These are phyloP conservation scores for Arachis monticola DNA, from an alignment of 331 rosid species.

Conservation along the genomic window DNA sequence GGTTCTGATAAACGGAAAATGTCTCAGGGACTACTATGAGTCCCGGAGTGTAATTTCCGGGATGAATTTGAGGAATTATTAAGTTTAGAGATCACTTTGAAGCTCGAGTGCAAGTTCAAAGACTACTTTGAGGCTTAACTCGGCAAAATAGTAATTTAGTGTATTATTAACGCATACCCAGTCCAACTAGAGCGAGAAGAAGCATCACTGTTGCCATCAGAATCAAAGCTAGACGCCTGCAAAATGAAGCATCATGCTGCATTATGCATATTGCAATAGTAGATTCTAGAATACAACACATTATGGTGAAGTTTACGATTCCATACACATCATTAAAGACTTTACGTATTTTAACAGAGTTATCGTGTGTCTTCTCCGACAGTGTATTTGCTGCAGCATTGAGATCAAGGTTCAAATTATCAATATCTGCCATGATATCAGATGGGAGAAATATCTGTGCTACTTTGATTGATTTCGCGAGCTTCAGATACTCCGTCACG, in stretches of 20 bases:
- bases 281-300: constrained; percentile 2
- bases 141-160: no score
- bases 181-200: constrained; percentile 72
- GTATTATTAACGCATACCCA: constrained; percentile 54
- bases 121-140: no score
- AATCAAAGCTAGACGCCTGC: constrained; percentile 71
- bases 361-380: constrained; percentile 57
- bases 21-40: no score
- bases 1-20: no score
- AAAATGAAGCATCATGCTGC: constrained; percentile 37
- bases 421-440: constrained; percentile 72
- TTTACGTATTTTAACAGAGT: constrained; percentile 59
- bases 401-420: constrained; percentile 67
- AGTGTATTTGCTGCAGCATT: constrained; percentile 75
- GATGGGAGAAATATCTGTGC: constrained; percentile 80
- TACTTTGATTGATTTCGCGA: constrained; percentile 77
- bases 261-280: not conserved
- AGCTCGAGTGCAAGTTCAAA: no score
- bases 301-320: constrained; percentile 35
- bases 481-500: constrained; percentile 80
- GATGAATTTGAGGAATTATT: no score
- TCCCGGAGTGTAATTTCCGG: no score
- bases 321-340: constrained; percentile 70
- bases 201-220: constrained; percentile 76
- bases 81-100: no score